Base-by-base conservation (phyloP, 1,284 basidiomycete genomes). In the Puccinia hordei region DNA sequence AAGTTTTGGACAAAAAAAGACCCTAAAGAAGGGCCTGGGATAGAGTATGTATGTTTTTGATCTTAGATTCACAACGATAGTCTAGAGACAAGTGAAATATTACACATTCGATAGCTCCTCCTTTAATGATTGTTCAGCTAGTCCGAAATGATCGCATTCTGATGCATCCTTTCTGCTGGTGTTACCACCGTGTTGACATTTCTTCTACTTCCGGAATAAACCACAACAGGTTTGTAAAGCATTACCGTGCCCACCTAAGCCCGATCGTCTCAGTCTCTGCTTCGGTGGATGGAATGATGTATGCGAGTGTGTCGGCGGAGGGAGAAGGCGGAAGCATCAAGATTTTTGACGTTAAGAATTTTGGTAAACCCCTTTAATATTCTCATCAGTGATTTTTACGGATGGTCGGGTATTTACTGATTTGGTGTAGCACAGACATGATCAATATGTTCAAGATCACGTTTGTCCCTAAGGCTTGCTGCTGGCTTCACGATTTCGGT, bases 1-100 rank as follows among this genome's bases (percentile, higher is more conserved):
- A 99, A 99, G 86, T 88, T 99, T 38, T 99, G 97, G 97, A 98
- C 98, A 88, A 99, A 99, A 87, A 94, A 97, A 87, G 92, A 69
- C n/a, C 33, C 75, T 5, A 68, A 77, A 24, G 51, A 81, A 41
- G 79, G 44, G 51, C 77, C 81, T n/a, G 85, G 85, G n/a, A 84
- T 86, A 66, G 85, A 85, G 76, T 85, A 85, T 49, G 85, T 85
- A 63, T 63, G 57, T 59, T 59, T 59, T 59, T 59, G 9, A 24
- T 51, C 24, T 53, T 51, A 44, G 1, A 80, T 66, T 66, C 41
- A 49, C 66, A 33, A 49, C 65, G 19, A 12, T 19, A 38, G n/a
- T 63, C 41, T 35, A 22, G 27, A 38, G 22, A 41, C 38, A 24
- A 15, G 4, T 38, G 30, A 17, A n/a, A n/a, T n/a, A 66, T 46